Base-by-base conservation (phyloP, 78 protist genomes). In the Dictyostelium brefeldianum region DNA sequence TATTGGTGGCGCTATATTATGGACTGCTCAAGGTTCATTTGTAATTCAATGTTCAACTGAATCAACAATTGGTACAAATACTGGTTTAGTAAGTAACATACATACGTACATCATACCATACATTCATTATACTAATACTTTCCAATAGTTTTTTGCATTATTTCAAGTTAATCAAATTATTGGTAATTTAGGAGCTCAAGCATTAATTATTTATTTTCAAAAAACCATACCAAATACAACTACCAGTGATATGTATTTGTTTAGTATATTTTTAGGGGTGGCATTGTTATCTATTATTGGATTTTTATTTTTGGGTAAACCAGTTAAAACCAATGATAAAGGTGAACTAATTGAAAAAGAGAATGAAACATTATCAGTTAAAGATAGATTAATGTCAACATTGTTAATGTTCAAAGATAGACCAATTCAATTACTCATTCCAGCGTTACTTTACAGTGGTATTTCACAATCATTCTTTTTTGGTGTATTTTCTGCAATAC, bases 11-110 rank as follows among this genome's bases (percentile, higher is more conserved):
- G 93, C 93, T n/a, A 25, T 87, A 48, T 57, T 87, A 50, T 87
- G 93, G 93, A 87, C 93, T 77, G 93, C 93, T 25, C 78, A 87
- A 87, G 84, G 93, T 48, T 80, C 93, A 5, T 87, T 74, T 25
- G 93, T 87, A 29, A 87, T 87, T 64, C 56, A 75, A 51, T 87
- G 93, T 77, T 87, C 93, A 54, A 87, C 83, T n/a, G 84, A 59
- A 36, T 43, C 29, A 8, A 87, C 93, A 20, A 25, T 87, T 27
- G 84, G 84, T n/a, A 65, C 79, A 27, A 81, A 87, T 25, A 87
- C 93, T 64, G 93, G 92, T 62, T 22, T 85, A 5, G 91, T 83
- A 83, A 17, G 81, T 83, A 11, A 51, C 0, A 12, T 53, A 53
- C 1, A 53, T 53, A 53, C 1, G 14, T 53, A 15, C 18, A 67